Evolutionary conservation across 179 eudicot genomes (phyloP).

Genomic region (Camellia oleifera): DNA sequence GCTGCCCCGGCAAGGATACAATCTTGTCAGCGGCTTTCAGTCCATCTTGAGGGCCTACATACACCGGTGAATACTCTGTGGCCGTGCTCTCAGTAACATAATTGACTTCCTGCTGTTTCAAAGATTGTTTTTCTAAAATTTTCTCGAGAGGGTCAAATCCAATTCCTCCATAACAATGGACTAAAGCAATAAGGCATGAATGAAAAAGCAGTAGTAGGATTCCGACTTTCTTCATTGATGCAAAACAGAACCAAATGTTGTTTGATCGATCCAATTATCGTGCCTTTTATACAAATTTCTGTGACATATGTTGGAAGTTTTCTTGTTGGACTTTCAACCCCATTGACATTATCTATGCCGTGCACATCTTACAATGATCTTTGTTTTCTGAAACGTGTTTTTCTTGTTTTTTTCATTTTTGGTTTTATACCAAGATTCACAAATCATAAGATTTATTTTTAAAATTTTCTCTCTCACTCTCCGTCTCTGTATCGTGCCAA

Average conservation of each 20-base stretch:
- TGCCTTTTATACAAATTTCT: not conserved
- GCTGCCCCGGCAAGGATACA: slow-evolving; percentile 65
- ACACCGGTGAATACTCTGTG: slow-evolving; percentile 23
- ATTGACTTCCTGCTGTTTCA: not conserved
- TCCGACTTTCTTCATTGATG: not conserved
- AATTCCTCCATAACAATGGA: slow-evolving; percentile 17
- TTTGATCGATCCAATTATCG: not conserved
- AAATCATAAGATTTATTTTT: no score
- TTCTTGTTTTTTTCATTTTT: no score
- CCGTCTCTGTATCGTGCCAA: not conserved
- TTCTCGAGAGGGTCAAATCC: slow-evolving; percentile 19
- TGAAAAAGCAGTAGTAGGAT: not conserved
- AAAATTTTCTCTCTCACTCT: not conserved
- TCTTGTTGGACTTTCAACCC: not conserved
- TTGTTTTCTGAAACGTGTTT: no score
- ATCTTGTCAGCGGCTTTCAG: slow-evolving; percentile 53
- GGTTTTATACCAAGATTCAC: no score
- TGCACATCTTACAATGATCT: not conserved
- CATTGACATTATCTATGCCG: not conserved
- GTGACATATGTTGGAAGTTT: not conserved
- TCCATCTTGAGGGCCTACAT: slow-evolving; percentile 39
- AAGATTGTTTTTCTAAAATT: slow-evolving; percentile 1
- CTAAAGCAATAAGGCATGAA: slow-evolving; percentile 17
- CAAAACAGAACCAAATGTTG: not conserved
- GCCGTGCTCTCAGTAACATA: not conserved